Evolutionary conservation across 2,329 filamentous ascomycete species (phyloP).

Genomic region (Penicillium sp.): DNA sequence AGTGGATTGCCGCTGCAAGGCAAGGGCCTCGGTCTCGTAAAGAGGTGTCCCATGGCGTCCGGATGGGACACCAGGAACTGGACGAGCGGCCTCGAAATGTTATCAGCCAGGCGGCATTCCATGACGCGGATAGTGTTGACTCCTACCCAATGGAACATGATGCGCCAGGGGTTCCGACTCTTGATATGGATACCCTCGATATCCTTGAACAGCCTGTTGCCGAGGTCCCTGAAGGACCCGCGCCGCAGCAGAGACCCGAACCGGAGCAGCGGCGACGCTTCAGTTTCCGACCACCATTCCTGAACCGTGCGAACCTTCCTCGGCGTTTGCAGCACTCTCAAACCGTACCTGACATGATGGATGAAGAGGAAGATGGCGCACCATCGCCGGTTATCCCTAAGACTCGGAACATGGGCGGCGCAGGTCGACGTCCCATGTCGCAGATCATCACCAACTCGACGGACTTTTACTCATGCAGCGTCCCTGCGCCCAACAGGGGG

Average conservation of each 20-base stretch:
- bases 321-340: slow-evolving; percentile 33
- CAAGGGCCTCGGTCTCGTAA: slow-evolving; percentile 26
- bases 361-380: slow-evolving; percentile 35
- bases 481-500: slow-evolving; percentile 13
- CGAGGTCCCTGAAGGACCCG: slow-evolving; percentile 13
- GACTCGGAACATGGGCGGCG: slow-evolving; percentile 24
- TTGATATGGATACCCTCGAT: slow-evolving; percentile 37
- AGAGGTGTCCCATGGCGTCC: slow-evolving; percentile 7
- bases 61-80: slow-evolving; percentile 3
- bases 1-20: slow-evolving; percentile 48
- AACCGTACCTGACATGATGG: slow-evolving; percentile 25
- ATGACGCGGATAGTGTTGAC: slow-evolving; percentile 32
- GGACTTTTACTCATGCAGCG: slow-evolving; percentile 20
- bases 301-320: slow-evolving; percentile 32
- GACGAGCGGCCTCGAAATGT: slow-evolving; percentile 10
- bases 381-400: slow-evolving; percentile 42
- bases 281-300: slow-evolving; percentile 42
- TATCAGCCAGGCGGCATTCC: slow-evolving; percentile 30
- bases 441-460: slow-evolving; percentile 19
- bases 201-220: slow-evolving; percentile 27
- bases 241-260: slow-evolving; percentile 22
- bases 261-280: slow-evolving; percentile 36
- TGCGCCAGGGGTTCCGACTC: slow-evolving; percentile 32
- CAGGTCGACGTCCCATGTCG: slow-evolving; percentile 15
- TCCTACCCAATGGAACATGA: slow-evolving; percentile 30